Evolutionary conservation across 306 rosid genomes (phyloP), one percentile per base, ranked within the genome.

Genomic region (Morella rubra): DNA sequence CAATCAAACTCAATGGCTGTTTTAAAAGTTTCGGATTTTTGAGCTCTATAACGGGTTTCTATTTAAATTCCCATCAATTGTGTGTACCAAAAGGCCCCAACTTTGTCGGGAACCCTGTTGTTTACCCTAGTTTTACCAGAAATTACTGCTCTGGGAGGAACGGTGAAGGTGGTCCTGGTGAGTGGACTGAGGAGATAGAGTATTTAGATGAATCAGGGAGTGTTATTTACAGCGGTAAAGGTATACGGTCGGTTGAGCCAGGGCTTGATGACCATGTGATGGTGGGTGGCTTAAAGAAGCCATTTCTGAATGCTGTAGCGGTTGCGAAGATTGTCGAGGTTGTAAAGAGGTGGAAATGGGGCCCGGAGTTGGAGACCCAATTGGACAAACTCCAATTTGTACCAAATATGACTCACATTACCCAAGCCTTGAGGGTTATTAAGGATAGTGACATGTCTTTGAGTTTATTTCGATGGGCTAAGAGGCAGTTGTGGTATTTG

Each of bases 261-360:
- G 97, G 97, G 41, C 18, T 85, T 44, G 98, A 92, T 88, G 98
- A 89, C 77, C 98, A 95, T 87, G 92, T 92, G 0, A 89, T 95
- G 98, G 86, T 92, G 42, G 97, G 98, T 7, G 95, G 83, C 77
- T 83, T 90, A 27, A 90, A 88, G 70, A 94, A 89, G 71, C 96
- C 92, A 6, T 76, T 94, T 37, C 47, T 89, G 85, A 94, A 92
- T 86, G 91, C 96, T 12, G 78, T 87, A 1, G 97, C 90, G 3
- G 93, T 92, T 42, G 96, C 97, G 0, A 94, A 92, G 85, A 85
- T 92, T 72, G 96, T 89, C 62, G 98, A 94, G 89, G 87, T 92
- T 79, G 91, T 92, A 22, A 86, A 85, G 49, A 90, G 98, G 86
- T 94, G 98, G 98, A 94, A 88, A 84, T 94, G 98, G 98, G 97